phyloP scores from a whole-genome alignment of 805 yeast genomes.

The Starmerella powellii region DNA sequence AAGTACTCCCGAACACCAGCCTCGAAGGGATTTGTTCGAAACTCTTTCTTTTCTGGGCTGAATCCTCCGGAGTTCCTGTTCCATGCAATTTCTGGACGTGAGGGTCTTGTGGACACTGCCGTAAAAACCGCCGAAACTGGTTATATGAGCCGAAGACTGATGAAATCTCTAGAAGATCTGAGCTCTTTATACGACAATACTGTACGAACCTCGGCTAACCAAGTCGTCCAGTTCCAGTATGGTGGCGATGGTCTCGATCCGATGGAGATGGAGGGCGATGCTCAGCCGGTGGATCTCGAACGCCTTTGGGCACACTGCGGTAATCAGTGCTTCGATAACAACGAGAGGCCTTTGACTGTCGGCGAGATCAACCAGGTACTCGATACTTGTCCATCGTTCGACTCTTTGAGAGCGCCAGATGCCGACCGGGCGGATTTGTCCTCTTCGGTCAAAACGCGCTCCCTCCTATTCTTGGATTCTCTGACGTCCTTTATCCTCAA shows the following conservation, averaged over 20 bases:
- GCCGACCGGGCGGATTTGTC: conserved; percentile 14
- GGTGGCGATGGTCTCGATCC: conserved; percentile 99
- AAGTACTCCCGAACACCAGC: conserved; percentile 95
- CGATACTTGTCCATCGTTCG: conserved; percentile 36
- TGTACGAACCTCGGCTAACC: conserved; percentile 87
- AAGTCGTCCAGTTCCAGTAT: conserved; percentile 92
- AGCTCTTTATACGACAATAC: conserved; percentile 88
- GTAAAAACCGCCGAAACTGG: conserved; percentile 99
- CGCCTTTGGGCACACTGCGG: conserved; percentile 91
- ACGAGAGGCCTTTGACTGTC: conserved; percentile 52
- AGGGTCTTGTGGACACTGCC: conserved; percentile 98
- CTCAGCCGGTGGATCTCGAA: conserved; percentile 82
- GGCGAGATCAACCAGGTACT: conserved; percentile 49
- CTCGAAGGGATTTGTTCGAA: conserved; percentile 93
- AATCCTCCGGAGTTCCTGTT: conserved; percentile 94
- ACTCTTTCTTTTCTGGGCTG: conserved; percentile 86
- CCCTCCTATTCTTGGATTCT: conserved; percentile 62
- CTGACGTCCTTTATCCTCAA: conserved; percentile 48
- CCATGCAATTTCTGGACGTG: conserved; percentile 99
- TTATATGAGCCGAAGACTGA: conserved; percentile 93
- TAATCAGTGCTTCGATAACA: conserved; percentile 52
- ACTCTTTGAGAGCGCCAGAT: conserved; percentile 1
- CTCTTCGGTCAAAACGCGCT: conserved; percentile 50
- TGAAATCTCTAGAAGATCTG: conserved; percentile 95
- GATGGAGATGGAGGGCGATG: conserved; percentile 98